Conservation (phyloP, 768 basidiomycete species). For the Boletus sensibilis region DNA sequence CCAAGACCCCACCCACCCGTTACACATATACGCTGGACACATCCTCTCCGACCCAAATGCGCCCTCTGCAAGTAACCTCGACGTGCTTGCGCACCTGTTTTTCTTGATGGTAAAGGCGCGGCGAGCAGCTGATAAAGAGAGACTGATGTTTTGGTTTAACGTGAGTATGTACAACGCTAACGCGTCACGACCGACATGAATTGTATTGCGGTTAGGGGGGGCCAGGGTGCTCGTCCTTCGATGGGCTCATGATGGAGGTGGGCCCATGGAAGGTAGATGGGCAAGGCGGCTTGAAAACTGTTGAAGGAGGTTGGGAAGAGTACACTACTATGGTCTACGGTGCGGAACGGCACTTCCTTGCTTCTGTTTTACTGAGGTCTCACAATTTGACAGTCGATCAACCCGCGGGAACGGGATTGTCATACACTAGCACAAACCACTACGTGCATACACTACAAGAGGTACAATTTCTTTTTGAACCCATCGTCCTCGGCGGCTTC, state of each 20-base stretch:
- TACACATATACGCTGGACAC: constrained; percentile 86
- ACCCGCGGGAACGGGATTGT: constrained; percentile 94
- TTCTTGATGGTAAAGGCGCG: constrained; percentile 90
- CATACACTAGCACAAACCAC: constrained; percentile 81
- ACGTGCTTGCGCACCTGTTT: constrained; percentile 75
- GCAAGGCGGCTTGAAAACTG: constrained; percentile 64
- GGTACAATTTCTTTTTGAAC: constrained; percentile 38
- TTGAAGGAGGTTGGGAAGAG: constrained; percentile 96
- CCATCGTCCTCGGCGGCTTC: not conserved
- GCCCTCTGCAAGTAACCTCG: constrained; percentile 47
- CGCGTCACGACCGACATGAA: not conserved
- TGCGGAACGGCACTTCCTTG: constrained; percentile 41
- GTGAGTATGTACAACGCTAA: constrained; percentile 41
- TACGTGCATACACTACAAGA: constrained; percentile 79
- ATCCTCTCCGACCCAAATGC: constrained; percentile 74
- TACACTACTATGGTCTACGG: constrained; percentile 92
- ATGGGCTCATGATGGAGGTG: constrained; percentile 98
- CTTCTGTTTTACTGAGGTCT: constrained; percentile 4
- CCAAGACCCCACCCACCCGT: constrained; percentile 64
- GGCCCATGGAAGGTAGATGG: constrained; percentile 86
- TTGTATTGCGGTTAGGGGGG: constrained; percentile 60
- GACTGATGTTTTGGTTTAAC: constrained; percentile 97
- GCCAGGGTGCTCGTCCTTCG: constrained; percentile 96
- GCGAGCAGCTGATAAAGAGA: constrained; percentile 82
- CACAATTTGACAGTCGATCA: constrained; percentile 74